These are phyloP conservation scores for Elongisporangium undulatum DNA, from an alignment of 352 stramenopile species.

Conservation along the genomic window DNA sequence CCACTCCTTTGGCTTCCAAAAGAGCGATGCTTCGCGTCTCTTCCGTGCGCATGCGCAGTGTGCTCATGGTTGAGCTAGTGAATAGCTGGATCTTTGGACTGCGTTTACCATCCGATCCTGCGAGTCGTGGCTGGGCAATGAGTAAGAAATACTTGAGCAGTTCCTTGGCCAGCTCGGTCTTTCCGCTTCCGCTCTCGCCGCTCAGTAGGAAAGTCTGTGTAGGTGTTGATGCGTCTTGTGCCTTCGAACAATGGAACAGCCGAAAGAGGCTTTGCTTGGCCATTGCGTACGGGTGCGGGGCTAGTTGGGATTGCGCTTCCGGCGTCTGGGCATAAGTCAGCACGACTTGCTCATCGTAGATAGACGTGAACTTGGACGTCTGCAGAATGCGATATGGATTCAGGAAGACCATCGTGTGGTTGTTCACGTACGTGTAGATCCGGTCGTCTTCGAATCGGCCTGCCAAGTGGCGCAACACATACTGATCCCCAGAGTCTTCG, in stretches of 20 bases:
- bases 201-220: constrained; percentile 40
- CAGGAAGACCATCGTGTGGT: constrained; percentile 60
- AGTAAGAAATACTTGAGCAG: constrained; percentile 75
- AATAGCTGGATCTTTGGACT: constrained; percentile 51
- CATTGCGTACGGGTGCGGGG: constrained; percentile 70
- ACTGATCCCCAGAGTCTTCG: neutral
- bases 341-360: constrained; percentile 79
- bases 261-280: constrained; percentile 56
- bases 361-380: constrained; percentile 71
- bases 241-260: constrained; percentile 26
- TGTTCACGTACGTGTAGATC: constrained; percentile 59
- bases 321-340: constrained; percentile 50
- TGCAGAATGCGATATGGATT: constrained; percentile 77
- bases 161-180: constrained; percentile 76
- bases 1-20: constrained; percentile 63
- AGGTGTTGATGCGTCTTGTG: neutral
- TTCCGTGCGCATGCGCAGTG: constrained; percentile 76
- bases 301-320: constrained; percentile 28
- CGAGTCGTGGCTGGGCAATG: constrained; percentile 36
- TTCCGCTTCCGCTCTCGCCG: constrained; percentile 69
- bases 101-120: neutral
- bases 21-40: constrained; percentile 69
- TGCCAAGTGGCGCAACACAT: constrained; percentile 7
- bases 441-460: constrained; percentile 39
- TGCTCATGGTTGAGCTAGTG: constrained; percentile 83